phyloP scores from a whole-genome alignment of 768 basidiomycete genomes.

The Pholiota conissans region DNA sequence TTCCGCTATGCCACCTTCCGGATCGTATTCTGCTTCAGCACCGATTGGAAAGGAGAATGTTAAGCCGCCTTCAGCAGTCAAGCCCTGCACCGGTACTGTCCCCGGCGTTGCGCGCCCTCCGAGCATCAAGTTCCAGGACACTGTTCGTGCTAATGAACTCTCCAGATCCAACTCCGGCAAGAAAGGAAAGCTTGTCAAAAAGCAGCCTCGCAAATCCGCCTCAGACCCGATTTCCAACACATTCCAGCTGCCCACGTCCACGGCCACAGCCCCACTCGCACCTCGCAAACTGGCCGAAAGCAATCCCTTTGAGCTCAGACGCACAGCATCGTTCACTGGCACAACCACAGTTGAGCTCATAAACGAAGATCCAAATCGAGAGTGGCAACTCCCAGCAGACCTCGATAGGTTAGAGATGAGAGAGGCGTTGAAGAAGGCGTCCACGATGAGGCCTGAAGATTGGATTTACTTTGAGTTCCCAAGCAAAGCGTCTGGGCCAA shows the following conservation, averaged over 20 bases:
- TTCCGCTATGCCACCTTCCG: no score
- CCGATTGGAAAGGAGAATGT: not conserved
- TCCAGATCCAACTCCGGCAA: not conserved
- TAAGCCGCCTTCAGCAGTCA: not conserved
- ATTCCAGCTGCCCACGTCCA: not conserved
- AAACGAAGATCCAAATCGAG: no score
- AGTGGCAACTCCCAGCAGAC: not conserved
- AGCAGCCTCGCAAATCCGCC: no score
- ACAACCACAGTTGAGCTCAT: not conserved
- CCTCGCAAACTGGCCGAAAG: no score
- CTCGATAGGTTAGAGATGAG: not conserved
- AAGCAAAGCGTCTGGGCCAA: not conserved
- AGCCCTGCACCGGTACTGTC: no score
- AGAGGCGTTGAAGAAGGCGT: not conserved
- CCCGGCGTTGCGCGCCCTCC: not conserved
- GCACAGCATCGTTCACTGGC: not conserved
- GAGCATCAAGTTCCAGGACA: not conserved
- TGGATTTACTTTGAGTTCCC: no score
- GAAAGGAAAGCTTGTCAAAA: not conserved
- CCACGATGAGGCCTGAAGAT: no score
- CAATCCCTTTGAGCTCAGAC: no score
- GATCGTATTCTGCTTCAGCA: no score
- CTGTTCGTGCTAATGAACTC: no score
- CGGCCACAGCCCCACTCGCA: no score
- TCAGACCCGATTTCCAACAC: no score